Evolutionary conservation across 371 early-diverging fungal species (phyloP).

Genomic region (Syncephalastrum sp.): DNA sequence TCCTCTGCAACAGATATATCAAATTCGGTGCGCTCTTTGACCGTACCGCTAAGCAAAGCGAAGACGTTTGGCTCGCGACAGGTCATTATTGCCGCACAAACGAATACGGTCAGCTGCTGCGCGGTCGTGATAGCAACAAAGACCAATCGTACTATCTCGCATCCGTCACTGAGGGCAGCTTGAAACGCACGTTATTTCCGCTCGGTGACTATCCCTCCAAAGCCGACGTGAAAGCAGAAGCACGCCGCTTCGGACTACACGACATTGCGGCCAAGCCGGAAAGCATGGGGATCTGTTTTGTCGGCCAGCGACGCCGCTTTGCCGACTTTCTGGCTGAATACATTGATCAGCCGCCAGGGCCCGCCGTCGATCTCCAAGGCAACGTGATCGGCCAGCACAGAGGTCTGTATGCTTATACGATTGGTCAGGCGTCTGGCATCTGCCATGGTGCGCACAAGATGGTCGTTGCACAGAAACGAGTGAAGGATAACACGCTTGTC

Average conservation of each 20-base stretch:
- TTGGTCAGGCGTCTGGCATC: slow-evolving; percentile 73
- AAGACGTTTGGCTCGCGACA: slow-evolving; percentile 69
- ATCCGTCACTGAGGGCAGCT: slow-evolving; percentile 49
- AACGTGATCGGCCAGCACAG: slow-evolving; percentile 60
- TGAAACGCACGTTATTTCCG: slow-evolving; percentile 77
- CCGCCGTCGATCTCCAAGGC: slow-evolving; percentile 57
- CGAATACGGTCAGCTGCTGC: slow-evolving; percentile 29
- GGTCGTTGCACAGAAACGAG: slow-evolving; percentile 47
- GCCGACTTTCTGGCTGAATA: slow-evolving; percentile 75
- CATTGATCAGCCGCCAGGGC: slow-evolving; percentile 61
- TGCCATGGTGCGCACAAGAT: slow-evolving; percentile 57
- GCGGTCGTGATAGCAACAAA: slow-evolving; percentile 71
- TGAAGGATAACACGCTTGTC: slow-evolving; percentile 31
- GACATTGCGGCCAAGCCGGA: slow-evolving; percentile 75
- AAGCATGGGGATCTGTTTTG: slow-evolving; percentile 96
- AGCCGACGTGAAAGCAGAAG: slow-evolving; percentile 70
- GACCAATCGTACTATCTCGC: slow-evolving; percentile 96
- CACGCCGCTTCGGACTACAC: slow-evolving; percentile 52
- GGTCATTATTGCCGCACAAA: slow-evolving; percentile 83
- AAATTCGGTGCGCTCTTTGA: slow-evolving; percentile 88
- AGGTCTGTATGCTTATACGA: slow-evolving; percentile 72
- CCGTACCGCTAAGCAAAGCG: slow-evolving; percentile 24
- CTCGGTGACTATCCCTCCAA: slow-evolving; percentile 75
- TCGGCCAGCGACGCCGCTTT: slow-evolving; percentile 80
- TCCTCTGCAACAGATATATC: slow-evolving; percentile 85